Base-by-base conservation (phyloP, 2,329 filamentous ascomycete species). In the Diaporthe australafricana region DNA sequence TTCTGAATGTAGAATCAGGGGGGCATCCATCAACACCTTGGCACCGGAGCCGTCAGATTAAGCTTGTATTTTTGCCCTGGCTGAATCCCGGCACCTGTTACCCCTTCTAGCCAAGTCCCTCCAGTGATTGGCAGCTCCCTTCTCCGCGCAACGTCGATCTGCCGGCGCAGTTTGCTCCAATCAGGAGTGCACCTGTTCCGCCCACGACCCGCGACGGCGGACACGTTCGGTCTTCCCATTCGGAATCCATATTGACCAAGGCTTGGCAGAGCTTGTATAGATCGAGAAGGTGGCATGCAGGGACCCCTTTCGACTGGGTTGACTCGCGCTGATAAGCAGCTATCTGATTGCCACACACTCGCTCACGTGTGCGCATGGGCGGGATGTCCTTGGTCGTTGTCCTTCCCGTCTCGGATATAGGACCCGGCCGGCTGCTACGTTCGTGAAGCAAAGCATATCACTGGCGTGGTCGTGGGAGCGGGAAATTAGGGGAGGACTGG, bases 371-470 rank as follows among this genome's bases (percentile, higher is more conserved):
- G 25, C 47, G 38, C 16, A 47, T 42, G 27, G 68, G 42, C 60
- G 42, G 35, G 17, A 40, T 17, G 35, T n/a, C 9, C 27, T 35
- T 47, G 42, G 20, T 50, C 32, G 4, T 63, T 65, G 55, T 55
- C 66, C 66, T 55, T 68, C 50, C 53, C 66, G 50, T 68, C 38
- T 68, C 66, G 66, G 66, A 32, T 56, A 22, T 55, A 56, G 56
- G 45, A 22, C 45, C 35, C 53, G 68, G 42, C 68, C 48, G 27
- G 47, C 22, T 65, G 45, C 40, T 30, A 52, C 55, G 42, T 42
- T n/a, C 35, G 45, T 32, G 20, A 45, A 50, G 22, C 45, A 53
- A 40, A 52, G 22, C 47, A 25, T n/a, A 35, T 53, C 38, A 50
- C 62, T 70, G 48, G 47, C 12, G 14, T 65, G 25, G 55, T 22